A percentile compares a stretch with the other conserved stretches of the same genome.
Conservation (phyloP, 352 stramenopile species). For the Aphanomyces cochlioides region DNA sequence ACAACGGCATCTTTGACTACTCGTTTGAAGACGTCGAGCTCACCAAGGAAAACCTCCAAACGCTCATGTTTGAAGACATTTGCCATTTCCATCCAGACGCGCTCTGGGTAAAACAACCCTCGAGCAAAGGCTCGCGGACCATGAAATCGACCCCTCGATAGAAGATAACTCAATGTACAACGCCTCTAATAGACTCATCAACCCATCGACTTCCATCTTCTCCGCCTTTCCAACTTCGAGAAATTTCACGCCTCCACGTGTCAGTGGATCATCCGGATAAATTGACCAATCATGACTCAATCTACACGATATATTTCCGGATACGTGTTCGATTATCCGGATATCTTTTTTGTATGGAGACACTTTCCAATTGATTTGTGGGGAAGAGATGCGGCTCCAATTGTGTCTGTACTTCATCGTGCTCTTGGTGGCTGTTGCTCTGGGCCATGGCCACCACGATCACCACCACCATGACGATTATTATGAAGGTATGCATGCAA, state of each 20-base stretch:
- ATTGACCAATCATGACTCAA: background rate
- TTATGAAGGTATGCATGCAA: constrained; percentile 52
- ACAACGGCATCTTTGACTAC: constrained; percentile 31
- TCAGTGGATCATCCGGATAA: background rate
- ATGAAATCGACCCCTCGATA: background rate
- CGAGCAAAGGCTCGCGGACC: background rate
- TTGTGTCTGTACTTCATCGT: constrained; percentile 12
- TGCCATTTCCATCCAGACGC: constrained; percentile 63
- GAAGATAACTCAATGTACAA: background rate
- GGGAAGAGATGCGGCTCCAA: constrained; percentile 2
- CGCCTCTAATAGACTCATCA: background rate
- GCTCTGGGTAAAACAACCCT: background rate
- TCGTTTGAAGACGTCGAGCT: constrained; percentile 41
- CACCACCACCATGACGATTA: constrained; percentile 66
- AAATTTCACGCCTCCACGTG: background rate
- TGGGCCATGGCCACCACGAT: constrained; percentile 41
- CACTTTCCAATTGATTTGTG: background rate
- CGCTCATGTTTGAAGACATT: constrained; percentile 78
- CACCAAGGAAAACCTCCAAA: constrained; percentile 69
- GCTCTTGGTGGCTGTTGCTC: background rate
- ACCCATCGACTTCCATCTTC: background rate
- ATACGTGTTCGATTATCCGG: constrained; percentile 10
- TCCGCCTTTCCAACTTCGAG: background rate
- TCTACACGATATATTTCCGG: background rate
- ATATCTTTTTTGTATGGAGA: constrained; percentile 17